Evolutionary conservation across 2,329 filamentous ascomycete genomes (phyloP), one percentile per base, ranked within the genome.

Genomic region (Aspergillus versicolor): DNA sequence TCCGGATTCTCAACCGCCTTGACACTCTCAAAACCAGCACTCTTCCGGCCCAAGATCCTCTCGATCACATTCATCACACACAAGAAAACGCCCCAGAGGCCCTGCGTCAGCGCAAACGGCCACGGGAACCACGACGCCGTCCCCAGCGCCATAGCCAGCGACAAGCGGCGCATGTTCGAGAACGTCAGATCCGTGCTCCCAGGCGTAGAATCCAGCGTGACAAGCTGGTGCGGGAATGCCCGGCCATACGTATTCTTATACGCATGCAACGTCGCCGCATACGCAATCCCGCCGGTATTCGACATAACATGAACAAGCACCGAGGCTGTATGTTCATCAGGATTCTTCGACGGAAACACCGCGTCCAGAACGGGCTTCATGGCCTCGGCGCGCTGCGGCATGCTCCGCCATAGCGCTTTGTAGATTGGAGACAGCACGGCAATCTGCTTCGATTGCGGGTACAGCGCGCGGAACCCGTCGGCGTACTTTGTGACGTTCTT

Each of bases 401-500:
- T 43, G 12, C 22, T 46, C 11, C 30, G 38, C 40, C 54, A 41
- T 17, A 56, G 7, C 2, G 47, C 45, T 17, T 51, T 44, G 40
- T 32, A 45, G 11, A 56, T 56, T 2, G 54, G 54, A 4, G 40
- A 32, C 2, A 56, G 41, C 7, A 46, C 54, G 1, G 38, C 41
- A 17, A 56, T 41, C n/a, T 56, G 54, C 7, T 19, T 27, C 0
- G 47, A 11, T 4, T 21, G 13, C 1, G 54, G 54, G 32, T 40
- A 52, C 1, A 56, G 47, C 4, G 30, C n/a, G 21, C 30, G 27
- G 47, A 50, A 56, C 2, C 54, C 54, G 19, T 45, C 47, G 19
- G 54, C 42, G 32, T 56, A 56, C 34, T 56, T 56, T 15, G 37
- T 22, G 30, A 56, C n/a, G 8, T 43, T 17, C 13, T 52, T 56